A percentile compares a stretch with the other conserved stretches of the same genome.
phyloP scores from a whole-genome alignment of 257 asterid genomes.

The Lycium barbarum region DNA sequence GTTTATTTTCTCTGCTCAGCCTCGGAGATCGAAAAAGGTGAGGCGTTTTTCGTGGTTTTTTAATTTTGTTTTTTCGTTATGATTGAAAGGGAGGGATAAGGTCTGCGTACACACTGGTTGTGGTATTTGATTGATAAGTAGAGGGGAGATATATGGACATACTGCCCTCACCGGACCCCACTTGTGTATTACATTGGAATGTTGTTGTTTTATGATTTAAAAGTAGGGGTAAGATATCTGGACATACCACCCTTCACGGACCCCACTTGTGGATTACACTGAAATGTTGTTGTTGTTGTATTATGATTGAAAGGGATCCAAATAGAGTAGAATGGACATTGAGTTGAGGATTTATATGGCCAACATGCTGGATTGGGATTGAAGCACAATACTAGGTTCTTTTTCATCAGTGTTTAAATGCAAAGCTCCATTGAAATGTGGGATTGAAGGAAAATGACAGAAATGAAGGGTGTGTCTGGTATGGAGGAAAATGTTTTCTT shows the following conservation, averaged over 20 bases:
- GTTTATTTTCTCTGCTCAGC: slow-evolving; percentile 95
- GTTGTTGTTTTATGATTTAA: not conserved
- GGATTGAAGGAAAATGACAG: not conserved
- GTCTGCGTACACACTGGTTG: no score
- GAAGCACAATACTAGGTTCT: not conserved
- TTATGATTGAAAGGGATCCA: not conserved
- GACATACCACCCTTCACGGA: no score
- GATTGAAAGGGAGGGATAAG: no score
- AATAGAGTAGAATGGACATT: not conserved
- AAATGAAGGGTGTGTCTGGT: no score
- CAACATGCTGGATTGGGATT: not conserved
- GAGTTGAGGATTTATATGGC: not conserved
- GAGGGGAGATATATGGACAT: no score
- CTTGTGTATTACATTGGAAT: no score
- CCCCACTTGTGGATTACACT: no score
- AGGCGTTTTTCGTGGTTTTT: slow-evolving; percentile 30
- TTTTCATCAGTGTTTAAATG: not conserved
- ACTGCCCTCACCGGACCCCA: no score
- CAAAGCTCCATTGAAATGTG: not conserved
- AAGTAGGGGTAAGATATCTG: no score
- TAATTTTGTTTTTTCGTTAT: no score
- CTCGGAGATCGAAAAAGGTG: slow-evolving; percentile 70
- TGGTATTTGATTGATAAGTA: not conserved
- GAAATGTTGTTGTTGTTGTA: no score
- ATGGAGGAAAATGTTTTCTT: no score